Evolutionary conservation across 495 filamentous ascomycete genomes (phyloP).

Genomic region (Copromyces sp.): DNA sequence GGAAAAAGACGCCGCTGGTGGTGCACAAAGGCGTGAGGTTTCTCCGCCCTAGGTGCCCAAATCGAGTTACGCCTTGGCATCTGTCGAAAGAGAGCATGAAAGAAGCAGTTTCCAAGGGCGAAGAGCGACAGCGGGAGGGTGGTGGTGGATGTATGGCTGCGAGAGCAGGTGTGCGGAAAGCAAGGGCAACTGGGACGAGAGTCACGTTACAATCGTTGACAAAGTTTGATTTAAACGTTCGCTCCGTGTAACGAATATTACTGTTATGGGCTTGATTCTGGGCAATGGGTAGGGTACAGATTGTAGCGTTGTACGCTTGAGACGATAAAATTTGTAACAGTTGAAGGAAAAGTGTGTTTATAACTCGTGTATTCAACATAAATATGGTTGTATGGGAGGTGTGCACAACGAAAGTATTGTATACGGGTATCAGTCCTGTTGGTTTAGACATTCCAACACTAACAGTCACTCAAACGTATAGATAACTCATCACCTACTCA

Average conservation of each 20-base stretch:
- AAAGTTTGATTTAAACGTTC: neutral
- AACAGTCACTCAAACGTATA: neutral
- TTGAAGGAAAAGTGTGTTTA: neutral
- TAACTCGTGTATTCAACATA: neutral
- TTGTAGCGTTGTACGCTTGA: neutral
- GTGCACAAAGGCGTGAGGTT: neutral
- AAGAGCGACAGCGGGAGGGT: neutral
- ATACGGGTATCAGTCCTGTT: neutral
- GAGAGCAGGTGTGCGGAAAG: neutral
- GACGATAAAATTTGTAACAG: neutral
- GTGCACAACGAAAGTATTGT: neutral
- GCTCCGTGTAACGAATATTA: neutral
- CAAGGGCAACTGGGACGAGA: neutral
- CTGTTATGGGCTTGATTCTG: neutral
- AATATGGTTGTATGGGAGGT: neutral
- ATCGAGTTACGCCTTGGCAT: neutral
- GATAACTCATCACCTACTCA: neutral
- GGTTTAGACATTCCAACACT: neutral
- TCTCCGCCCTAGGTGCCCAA: neutral
- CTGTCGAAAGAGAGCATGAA: neutral
- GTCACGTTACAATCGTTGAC: neutral
- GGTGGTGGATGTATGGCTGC: neutral
- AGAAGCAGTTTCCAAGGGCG: neutral
- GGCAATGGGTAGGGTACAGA: neutral
- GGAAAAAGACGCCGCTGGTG: neutral